These are phyloP conservation scores for Trichoderma reesei DNA, from an alignment of 495 filamentous ascomycete species.

Conservation along the genomic window DNA sequence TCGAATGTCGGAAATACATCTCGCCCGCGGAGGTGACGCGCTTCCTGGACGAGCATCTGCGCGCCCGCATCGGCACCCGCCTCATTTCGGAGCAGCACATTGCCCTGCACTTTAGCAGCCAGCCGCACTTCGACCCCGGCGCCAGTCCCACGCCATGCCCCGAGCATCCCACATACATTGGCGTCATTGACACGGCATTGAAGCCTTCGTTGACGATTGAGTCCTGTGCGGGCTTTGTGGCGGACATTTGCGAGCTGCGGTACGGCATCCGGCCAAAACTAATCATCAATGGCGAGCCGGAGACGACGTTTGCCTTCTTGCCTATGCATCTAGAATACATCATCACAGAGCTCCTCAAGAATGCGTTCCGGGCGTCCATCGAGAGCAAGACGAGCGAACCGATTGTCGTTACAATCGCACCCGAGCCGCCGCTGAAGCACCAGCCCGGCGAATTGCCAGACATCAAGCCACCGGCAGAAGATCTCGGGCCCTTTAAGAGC, in stretches of 20 bases:
- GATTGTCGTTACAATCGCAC: slow-evolving; percentile 85
- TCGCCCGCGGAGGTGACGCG: slow-evolving; percentile 65
- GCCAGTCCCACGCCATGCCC: slow-evolving; percentile 36
- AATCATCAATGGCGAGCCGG: slow-evolving; percentile 70
- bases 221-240: slow-evolving; percentile 77
- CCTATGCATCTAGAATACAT: slow-evolving; percentile 97
- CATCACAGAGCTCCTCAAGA: slow-evolving; percentile 90
- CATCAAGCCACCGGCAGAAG: slow-evolving; percentile 60
- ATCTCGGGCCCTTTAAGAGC: slow-evolving; percentile 34
- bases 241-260: slow-evolving; percentile 91
- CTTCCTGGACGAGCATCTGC: slow-evolving; percentile 89
- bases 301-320: slow-evolving; percentile 78
- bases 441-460: slow-evolving; percentile 45
- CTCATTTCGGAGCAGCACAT: slow-evolving; percentile 96
- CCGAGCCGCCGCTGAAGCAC: slow-evolving; percentile 49
- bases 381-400: slow-evolving; percentile 71
- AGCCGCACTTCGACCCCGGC: slow-evolving; percentile 49
- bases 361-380: slow-evolving; percentile 86
- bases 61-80: slow-evolving; percentile 86
- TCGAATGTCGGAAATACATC: slow-evolving; percentile 86
- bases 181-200: slow-evolving; percentile 91
- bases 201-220: slow-evolving; percentile 72
- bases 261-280: slow-evolving; percentile 83
- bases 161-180: slow-evolving; percentile 65
- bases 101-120: slow-evolving; percentile 76